phyloP scores from a whole-genome alignment of 2,329 filamentous ascomycete species.

The Cercospora sp. region DNA sequence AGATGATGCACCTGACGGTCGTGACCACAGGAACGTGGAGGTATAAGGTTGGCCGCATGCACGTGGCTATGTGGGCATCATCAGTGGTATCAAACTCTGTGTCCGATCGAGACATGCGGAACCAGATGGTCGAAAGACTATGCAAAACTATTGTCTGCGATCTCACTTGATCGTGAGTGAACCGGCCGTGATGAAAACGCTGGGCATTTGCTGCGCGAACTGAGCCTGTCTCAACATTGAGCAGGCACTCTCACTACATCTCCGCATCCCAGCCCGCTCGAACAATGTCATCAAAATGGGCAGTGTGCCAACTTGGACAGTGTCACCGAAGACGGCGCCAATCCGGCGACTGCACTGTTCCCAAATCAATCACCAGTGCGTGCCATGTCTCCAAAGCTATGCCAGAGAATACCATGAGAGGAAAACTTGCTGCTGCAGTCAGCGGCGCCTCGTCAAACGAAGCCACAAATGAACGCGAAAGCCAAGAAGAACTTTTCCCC shows the following conservation, averaged over 20 bases:
- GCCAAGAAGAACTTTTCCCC: background rate
- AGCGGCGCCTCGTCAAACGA: background rate
- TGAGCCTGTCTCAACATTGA: too few relatives aligned
- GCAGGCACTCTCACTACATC: too few relatives aligned
- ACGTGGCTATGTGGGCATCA: background rate
- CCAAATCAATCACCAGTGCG: background rate
- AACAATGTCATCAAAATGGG: background rate
- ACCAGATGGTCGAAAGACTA: background rate
- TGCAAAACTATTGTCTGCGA: background rate
- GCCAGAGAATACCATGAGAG: background rate
- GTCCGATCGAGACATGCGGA: background rate
- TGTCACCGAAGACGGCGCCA: background rate
- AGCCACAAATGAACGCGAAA: constrained; percentile 3
- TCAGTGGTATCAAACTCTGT: background rate
- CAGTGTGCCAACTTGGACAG: background rate
- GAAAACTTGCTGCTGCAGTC: background rate
- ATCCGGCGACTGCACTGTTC: background rate
- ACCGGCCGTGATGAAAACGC: background rate
- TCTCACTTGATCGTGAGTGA: background rate
- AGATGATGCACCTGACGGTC: background rate
- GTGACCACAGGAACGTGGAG: background rate
- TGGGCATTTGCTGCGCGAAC: background rate
- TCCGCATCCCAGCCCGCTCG: too few relatives aligned
- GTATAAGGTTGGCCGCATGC: background rate
- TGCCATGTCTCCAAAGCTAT: background rate